phyloP scores from a whole-genome alignment of 164 flowering plant species.

The Echeveria elegans region DNA sequence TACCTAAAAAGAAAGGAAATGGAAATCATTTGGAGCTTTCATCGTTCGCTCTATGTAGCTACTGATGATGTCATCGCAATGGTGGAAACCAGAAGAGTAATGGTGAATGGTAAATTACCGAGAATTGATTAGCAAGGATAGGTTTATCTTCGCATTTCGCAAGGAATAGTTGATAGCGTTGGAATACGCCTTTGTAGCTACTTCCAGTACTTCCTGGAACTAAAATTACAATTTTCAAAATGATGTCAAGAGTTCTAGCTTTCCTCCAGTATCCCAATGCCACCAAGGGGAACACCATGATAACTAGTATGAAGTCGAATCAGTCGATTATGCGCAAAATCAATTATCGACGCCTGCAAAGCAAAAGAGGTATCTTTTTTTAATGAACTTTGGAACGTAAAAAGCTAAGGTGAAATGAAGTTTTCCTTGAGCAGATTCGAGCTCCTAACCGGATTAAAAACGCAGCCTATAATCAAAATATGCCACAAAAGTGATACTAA shows the following conservation, averaged over 20 bases:
- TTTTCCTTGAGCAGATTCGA: neutral
- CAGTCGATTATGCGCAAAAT: constrained; percentile 42
- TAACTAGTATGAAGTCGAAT: constrained; percentile 33
- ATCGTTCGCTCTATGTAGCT: too few species aligned
- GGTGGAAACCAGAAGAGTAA: neutral
- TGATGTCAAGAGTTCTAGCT: neutral
- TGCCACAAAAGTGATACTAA: too few species aligned
- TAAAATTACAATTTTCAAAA: constrained; percentile 13
- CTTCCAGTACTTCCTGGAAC: constrained; percentile 97
- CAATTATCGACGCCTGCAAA: constrained; percentile 36
- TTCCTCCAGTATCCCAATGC: constrained; percentile 49
- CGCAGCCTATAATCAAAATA: neutral
- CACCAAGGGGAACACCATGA: constrained; percentile 80
- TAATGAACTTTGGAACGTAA: neutral
- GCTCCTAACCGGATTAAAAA: neutral
- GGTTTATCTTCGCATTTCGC: constrained; percentile 63
- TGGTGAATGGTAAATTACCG: constrained; percentile 48
- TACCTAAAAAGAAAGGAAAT: constrained; percentile 30
- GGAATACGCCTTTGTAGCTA: constrained; percentile 81
- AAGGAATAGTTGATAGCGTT: constrained; percentile 86
- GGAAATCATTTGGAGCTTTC: neutral
- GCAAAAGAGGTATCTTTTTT: neutral
- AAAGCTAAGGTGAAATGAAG: neutral
- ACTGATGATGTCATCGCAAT: too few species aligned
- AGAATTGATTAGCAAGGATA: constrained; percentile 85